These are phyloP conservation scores for Schrenkiella parvula DNA, from an alignment of 345 rosid species.

Conservation along the genomic window DNA sequence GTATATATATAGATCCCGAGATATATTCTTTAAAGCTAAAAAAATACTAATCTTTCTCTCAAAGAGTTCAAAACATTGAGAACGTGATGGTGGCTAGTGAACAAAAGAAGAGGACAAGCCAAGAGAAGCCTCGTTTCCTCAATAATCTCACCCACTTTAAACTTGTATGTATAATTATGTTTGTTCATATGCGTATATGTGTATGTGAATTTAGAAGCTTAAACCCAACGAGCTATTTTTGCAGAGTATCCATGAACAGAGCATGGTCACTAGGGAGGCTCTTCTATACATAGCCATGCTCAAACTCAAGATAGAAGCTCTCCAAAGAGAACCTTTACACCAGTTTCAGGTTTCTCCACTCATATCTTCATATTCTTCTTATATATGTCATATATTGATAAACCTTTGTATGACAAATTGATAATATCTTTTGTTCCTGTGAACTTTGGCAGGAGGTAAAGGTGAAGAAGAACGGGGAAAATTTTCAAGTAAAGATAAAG, in stretches of 20 bases:
- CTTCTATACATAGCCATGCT: constrained; percentile 51
- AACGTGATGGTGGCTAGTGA: constrained; percentile 44
- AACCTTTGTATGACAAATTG: not conserved
- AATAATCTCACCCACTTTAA: constrained; percentile 43
- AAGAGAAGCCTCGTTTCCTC: constrained; percentile 48
- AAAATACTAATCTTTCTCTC: not conserved
- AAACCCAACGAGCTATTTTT: not conserved
- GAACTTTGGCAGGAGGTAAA: constrained; percentile 44
- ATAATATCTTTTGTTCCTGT: not conserved
- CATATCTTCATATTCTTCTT: not conserved
- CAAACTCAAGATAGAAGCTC: constrained; percentile 53
- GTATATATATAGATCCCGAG: constrained; percentile 20
- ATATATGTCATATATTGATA: not conserved
- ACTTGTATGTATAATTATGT: constrained; percentile 38
- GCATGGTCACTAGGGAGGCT: constrained; percentile 39
- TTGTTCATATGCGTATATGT: not conserved
- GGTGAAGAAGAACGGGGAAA: constrained; percentile 57
- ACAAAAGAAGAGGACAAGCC: constrained; percentile 41
- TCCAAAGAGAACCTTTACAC: constrained; percentile 36
- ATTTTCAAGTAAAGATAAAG: constrained; percentile 40
- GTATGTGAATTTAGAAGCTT: not conserved
- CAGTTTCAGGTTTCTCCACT: constrained; percentile 47
- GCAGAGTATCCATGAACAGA: constrained; percentile 40
- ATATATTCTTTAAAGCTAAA: constrained; percentile 2
- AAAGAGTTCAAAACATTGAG: constrained; percentile 14